Conservation (phyloP, 2,329 filamentous ascomycete species). For the Cadophora gregata region DNA sequence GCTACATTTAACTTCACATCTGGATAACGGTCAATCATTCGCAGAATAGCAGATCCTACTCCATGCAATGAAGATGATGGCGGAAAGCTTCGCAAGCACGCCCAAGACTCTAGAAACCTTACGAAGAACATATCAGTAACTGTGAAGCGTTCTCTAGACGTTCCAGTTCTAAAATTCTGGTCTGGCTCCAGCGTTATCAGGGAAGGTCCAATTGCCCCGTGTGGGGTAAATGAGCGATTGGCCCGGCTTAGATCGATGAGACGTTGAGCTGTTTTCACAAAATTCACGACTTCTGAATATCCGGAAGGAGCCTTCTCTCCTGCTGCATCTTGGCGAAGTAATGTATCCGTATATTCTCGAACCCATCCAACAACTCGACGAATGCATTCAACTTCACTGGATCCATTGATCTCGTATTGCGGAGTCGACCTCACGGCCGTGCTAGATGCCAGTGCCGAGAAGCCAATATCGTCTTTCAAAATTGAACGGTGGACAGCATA, state of each 20-base stretch:
- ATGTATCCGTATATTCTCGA: slow-evolving; percentile 54
- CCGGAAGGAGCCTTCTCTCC: neutral
- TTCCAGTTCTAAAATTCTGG: slow-evolving; percentile 20
- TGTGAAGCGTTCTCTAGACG: slow-evolving; percentile 25
- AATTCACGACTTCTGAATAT: slow-evolving; percentile 42
- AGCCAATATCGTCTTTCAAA: slow-evolving; percentile 63
- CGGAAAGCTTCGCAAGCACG: slow-evolving; percentile 60
- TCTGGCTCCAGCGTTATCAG: slow-evolving; percentile 27
- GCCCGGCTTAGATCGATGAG: slow-evolving; percentile 59
- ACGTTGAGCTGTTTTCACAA: slow-evolving; percentile 55
- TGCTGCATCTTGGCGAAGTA: slow-evolving; percentile 3
- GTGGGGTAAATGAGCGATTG: slow-evolving; percentile 54
- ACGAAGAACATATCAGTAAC: slow-evolving; percentile 47
- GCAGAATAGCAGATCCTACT: slow-evolving; percentile 68
- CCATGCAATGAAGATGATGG: slow-evolving; percentile 60
- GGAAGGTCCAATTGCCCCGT: slow-evolving; percentile 55
- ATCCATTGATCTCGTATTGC: slow-evolving; percentile 68
- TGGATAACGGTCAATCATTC: slow-evolving; percentile 65
- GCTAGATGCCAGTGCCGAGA: slow-evolving; percentile 56
- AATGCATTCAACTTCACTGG: slow-evolving; percentile 59
- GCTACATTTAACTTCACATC: slow-evolving; percentile 50
- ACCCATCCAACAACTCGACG: slow-evolving; percentile 57
- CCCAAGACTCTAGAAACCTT: slow-evolving; percentile 73
- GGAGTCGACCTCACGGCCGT: slow-evolving; percentile 55
- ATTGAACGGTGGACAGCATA: slow-evolving; percentile 76